These are phyloP conservation scores for Porodaedalea pini DNA, from an alignment of 1,284 basidiomycete species.

Conservation along the genomic window DNA sequence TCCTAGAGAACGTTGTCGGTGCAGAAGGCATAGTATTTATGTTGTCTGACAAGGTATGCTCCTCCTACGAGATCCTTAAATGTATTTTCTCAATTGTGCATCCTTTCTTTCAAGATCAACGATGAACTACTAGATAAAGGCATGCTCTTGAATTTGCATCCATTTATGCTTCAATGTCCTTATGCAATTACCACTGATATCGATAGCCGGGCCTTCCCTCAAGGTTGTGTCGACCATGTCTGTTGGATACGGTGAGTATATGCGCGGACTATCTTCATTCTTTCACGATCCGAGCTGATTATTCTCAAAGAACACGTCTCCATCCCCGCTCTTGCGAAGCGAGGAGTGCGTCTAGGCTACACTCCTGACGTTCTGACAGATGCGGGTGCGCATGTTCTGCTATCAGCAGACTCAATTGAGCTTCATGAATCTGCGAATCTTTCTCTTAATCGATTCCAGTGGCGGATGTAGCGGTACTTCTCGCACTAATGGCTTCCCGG, in stretches of 20 bases:
- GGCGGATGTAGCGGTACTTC: conserved; percentile 84
- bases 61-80: not conserved
- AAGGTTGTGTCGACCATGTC: conserved; percentile 87
- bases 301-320: conserved; percentile 73
- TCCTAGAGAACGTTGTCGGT: conserved; percentile 69
- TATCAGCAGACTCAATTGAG: not conserved
- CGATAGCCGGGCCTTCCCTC: conserved; percentile 64
- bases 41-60: conserved; percentile 66
- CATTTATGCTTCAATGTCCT: not conserved
- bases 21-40: conserved; percentile 66
- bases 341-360: conserved; percentile 78
- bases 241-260: conserved; percentile 73
- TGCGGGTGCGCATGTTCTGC: conserved; percentile 52
- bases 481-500: conserved; percentile 87
- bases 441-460: conserved; percentile 42
- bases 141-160: conserved; percentile 27
- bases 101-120: conserved; percentile 50
- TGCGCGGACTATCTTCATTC: not conserved
- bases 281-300: not conserved
- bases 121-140: conserved; percentile 69
- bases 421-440: not conserved
- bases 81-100: not conserved
- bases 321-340: conserved; percentile 56
- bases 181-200: not conserved
- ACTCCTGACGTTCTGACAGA: conserved; percentile 89